Percentiles rank a stretch among this genome's conserved stretches.
Evolutionary conservation across 129 eudicot genomes (phyloP).

Genomic region (Oenanthe sinensis): DNA sequence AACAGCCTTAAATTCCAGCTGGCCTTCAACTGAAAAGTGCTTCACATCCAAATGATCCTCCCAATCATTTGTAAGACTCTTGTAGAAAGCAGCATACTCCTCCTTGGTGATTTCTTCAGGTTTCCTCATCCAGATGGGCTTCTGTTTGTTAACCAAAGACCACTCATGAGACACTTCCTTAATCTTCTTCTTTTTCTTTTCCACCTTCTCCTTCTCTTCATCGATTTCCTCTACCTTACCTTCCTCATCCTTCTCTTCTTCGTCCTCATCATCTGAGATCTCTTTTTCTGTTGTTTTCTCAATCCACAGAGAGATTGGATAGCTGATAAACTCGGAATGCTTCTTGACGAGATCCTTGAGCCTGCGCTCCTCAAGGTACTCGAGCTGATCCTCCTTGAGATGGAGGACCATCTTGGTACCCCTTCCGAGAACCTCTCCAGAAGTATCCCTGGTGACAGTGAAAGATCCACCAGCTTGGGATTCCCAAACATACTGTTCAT

Average conservation of each 20-base stretch:
- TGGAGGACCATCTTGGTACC: conserved; percentile 62
- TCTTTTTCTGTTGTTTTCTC: conserved; percentile 79
- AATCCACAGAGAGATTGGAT: conserved; percentile 70
- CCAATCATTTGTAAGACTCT: conserved; percentile 86
- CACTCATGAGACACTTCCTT: conserved; percentile 88
- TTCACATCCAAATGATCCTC: conserved; percentile 75
- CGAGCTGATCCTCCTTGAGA: conserved; percentile 75
- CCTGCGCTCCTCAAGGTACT: conserved; percentile 76
- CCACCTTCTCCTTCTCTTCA: conserved; percentile 70
- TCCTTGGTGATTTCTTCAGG: conserved; percentile 84
- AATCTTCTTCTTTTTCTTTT: conserved; percentile 77
- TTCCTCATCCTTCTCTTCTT: conserved; percentile 68
- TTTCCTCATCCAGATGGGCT: conserved; percentile 91
- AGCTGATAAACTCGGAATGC: conserved; percentile 85
- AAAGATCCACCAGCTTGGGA: conserved; percentile 88
- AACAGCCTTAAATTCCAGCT: conserved; percentile 69
- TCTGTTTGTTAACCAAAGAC: conserved; percentile 70
- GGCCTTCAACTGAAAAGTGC: conserved; percentile 87
- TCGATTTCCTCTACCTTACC: conserved; percentile 70
- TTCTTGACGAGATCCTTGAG: conserved; percentile 74
- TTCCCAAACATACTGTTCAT: conserved; percentile 83
- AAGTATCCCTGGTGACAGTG: conserved; percentile 69
- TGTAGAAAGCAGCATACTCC: conserved; percentile 83
- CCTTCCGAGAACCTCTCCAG: conserved; percentile 73
- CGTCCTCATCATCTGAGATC: conserved; percentile 75